Percentiles rank a stretch among this genome's conserved stretches.
These are phyloP conservation scores for Albizia julibrissin DNA, from an alignment of 306 rosid genomes.

Conservation along the genomic window DNA sequence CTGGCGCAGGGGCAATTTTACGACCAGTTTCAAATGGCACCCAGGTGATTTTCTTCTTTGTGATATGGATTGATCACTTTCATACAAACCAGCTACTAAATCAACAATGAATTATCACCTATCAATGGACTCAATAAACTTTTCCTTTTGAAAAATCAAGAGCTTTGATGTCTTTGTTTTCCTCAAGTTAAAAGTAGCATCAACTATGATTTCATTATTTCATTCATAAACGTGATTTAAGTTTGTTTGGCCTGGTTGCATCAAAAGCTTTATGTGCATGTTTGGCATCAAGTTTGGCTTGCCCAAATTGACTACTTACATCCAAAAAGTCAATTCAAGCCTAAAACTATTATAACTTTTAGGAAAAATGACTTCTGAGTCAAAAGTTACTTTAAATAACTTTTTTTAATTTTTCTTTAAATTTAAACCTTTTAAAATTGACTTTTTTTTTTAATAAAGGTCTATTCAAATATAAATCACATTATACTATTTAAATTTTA, in stretches of 20 bases:
- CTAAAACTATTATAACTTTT: no score
- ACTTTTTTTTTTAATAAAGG: no score
- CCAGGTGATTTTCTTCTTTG: conserved; percentile 52
- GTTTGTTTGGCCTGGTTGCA: not conserved
- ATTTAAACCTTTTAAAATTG: no score
- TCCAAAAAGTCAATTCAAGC: no score
- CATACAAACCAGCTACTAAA: not conserved
- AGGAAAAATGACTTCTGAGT: no score
- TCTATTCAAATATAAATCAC: no score
- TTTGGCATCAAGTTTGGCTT: no score
- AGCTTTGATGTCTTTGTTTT: not conserved
- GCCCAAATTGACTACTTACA: no score
- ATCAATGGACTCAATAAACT: not conserved
- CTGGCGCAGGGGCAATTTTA: conserved; percentile 91
- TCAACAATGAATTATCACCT: no score
- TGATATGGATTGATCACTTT: not conserved
- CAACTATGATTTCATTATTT: not conserved
- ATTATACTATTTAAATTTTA: no score
- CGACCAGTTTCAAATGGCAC: conserved; percentile 95
- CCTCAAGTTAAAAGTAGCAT: not conserved
- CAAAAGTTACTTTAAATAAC: no score
- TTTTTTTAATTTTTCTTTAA: no score
- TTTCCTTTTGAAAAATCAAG: not conserved
- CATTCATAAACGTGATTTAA: not conserved
- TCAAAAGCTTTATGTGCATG: not conserved